phyloP scores from a whole-genome alignment of 2,329 filamentous ascomycete species.

The Colletotrichum salicis region DNA sequence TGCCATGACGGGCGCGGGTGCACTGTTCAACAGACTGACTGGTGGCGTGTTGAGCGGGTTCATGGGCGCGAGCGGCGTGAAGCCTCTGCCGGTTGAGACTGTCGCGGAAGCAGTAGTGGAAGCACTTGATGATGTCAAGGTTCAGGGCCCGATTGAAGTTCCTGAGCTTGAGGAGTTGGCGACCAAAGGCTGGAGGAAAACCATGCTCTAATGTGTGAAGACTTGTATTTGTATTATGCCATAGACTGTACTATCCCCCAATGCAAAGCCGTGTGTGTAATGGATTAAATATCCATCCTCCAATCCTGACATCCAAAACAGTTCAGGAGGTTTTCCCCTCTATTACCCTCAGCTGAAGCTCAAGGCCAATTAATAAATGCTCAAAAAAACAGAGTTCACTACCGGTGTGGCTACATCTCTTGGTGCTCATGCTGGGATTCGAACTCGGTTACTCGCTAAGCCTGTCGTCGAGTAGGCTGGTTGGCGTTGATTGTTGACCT shows the following conservation, averaged over 20 bases:
- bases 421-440: no score
- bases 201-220: slow-evolving; percentile 74
- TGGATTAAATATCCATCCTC: not conserved
- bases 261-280: not conserved
- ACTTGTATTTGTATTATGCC: slow-evolving; percentile 18
- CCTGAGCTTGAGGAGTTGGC: slow-evolving; percentile 84
- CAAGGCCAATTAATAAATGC: no score
- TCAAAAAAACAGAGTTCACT: no score
- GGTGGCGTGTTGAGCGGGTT: slow-evolving; percentile 80
- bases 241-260: slow-evolving; percentile 46
- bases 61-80: slow-evolving; percentile 84
- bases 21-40: slow-evolving; percentile 79
- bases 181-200: slow-evolving; percentile 85
- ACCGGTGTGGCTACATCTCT: no score
- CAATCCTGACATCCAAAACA: no score
- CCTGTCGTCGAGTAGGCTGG: no score
- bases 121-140: slow-evolving; percentile 77
- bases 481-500: no score
- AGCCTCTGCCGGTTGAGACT: slow-evolving; percentile 86
- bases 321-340: no score
- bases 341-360: no score
- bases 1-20: slow-evolving; percentile 77
- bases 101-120: slow-evolving; percentile 93
- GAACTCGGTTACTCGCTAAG: no score
- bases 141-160: slow-evolving; percentile 81